These are phyloP conservation scores for Hypocrella siamensis DNA, from an alignment of 2,329 filamentous ascomycete species.

Conservation along the genomic window DNA sequence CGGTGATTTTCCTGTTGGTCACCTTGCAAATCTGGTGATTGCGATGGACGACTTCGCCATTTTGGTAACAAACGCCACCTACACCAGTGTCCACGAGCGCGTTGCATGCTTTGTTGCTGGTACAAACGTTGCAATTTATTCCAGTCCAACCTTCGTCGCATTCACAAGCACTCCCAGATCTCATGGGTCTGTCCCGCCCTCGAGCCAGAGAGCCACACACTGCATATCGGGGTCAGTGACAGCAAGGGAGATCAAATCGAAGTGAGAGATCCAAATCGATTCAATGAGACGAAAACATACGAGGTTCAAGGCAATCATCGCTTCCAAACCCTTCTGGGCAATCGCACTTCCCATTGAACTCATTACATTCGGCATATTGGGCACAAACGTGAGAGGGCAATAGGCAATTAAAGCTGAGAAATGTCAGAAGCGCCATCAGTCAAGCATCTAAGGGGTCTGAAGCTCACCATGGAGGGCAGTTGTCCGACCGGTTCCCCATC, in stretches of 20 bases:
- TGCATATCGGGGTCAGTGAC: slow-evolving; percentile 7
- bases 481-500: slow-evolving; percentile 56
- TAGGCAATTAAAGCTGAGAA: slow-evolving; percentile 83
- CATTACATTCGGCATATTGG: slow-evolving; percentile 80
- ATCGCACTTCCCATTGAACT: slow-evolving; percentile 79
- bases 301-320: slow-evolving; percentile 77
- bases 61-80: slow-evolving; percentile 81
- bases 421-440: slow-evolving; percentile 12
- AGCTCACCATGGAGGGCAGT: slow-evolving; percentile 61
- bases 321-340: slow-evolving; percentile 89
- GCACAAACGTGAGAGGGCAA: slow-evolving; percentile 82
- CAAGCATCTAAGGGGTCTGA: background rate
- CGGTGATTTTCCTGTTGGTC: slow-evolving; percentile 85
- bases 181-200: slow-evolving; percentile 62
- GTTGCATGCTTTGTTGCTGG: slow-evolving; percentile 67
- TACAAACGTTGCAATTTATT: slow-evolving; percentile 96
- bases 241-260: background rate
- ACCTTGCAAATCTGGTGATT: slow-evolving; percentile 98
- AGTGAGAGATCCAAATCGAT: background rate
- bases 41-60: slow-evolving; percentile 78
- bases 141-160: slow-evolving; percentile 91
- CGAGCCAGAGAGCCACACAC: slow-evolving; percentile 80
- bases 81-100: slow-evolving; percentile 71
- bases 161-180: slow-evolving; percentile 56
- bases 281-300: no score